A percentile compares a stretch with the other conserved stretches of the same genome.
phyloP scores from a whole-genome alignment of 352 stramenopile species.

The Globisporangium yorkense region DNA sequence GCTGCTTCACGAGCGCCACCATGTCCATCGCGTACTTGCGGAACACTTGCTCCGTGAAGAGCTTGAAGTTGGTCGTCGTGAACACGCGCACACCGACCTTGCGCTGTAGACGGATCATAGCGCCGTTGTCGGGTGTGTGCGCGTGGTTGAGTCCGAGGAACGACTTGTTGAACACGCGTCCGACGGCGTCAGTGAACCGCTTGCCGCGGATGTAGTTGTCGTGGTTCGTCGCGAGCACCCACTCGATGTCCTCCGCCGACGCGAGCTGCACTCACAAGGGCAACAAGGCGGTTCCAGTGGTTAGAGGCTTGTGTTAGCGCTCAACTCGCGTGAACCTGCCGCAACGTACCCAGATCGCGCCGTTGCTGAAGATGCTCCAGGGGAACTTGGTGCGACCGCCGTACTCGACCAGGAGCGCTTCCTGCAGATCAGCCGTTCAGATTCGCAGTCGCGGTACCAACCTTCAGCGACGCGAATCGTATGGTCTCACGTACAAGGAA shows the following conservation, averaged over 20 bases:
- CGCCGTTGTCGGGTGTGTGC: conserved; percentile 12
- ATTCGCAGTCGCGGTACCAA: no score
- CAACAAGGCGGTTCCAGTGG: background rate
- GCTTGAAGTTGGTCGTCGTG: no score
- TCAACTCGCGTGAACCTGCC: no score
- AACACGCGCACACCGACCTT: no score
- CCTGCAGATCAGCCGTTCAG: conserved; percentile 8
- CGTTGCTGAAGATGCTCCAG: conserved; percentile 59
- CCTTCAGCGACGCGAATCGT: background rate
- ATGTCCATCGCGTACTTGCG: no score
- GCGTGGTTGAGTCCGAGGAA: conserved; percentile 67
- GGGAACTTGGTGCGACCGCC: conserved; percentile 55
- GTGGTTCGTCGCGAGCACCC: conserved; percentile 58
- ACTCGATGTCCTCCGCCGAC: conserved; percentile 47
- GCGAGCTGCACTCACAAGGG: conserved; percentile 21
- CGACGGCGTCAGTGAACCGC: conserved; percentile 50
- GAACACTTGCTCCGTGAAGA: no score
- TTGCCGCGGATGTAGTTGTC: conserved; percentile 66
- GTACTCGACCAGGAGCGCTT: conserved; percentile 32
- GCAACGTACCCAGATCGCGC: conserved; percentile 33
- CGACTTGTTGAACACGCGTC: conserved; percentile 58
- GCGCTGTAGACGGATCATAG: no score
- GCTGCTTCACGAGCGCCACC: no score
- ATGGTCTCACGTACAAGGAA: conserved; percentile 4
- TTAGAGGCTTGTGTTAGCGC: no score